Conservation (phyloP, 108 stramenopile species). For the Licmophora abbreviata region DNA sequence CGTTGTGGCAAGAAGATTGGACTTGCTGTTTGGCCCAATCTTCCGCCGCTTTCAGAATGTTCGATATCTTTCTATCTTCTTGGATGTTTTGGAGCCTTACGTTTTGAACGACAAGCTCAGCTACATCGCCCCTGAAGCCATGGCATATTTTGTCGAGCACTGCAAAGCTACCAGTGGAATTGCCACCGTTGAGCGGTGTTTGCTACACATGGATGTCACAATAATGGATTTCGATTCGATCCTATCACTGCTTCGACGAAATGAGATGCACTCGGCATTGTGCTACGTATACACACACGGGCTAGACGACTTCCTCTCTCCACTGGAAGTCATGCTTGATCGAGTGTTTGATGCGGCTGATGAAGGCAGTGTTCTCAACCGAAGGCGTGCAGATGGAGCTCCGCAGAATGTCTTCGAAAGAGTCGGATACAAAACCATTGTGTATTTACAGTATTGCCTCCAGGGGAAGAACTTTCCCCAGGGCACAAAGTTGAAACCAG, state of each 20-base stretch:
- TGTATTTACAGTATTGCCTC: slow-evolving; percentile 69
- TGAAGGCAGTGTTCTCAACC: slow-evolving; percentile 13
- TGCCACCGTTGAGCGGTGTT: slow-evolving; percentile 78
- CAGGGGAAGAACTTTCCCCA: slow-evolving; percentile 62
- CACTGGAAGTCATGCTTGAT: slow-evolving; percentile 64
- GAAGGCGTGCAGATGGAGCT: slow-evolving; percentile 31
- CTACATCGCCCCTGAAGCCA: slow-evolving; percentile 84
- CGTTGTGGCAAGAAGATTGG: slow-evolving; percentile 71
- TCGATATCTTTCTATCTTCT: slow-evolving; percentile 53
- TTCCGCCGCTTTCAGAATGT: slow-evolving; percentile 69
- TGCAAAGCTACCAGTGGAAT: slow-evolving; percentile 69
- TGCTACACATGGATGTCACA: slow-evolving; percentile 83
- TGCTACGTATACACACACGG: slow-evolving; percentile 77
- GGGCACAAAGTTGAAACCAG: slow-evolving; percentile 29
- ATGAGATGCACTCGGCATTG: slow-evolving; percentile 75
- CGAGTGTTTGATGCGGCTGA: slow-evolving; percentile 58
- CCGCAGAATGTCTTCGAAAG: slow-evolving; percentile 40
- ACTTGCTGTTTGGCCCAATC: slow-evolving; percentile 80
- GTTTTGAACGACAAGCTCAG: slow-evolving; percentile 73
- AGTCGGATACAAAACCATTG: slow-evolving; percentile 62
- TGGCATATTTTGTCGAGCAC: slow-evolving; percentile 76
- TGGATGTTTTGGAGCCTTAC: slow-evolving; percentile 88
- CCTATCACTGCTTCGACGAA: slow-evolving; percentile 54
- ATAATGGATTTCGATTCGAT: slow-evolving; percentile 85
- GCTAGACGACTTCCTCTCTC: slow-evolving; percentile 64